A percentile compares a stretch with the other conserved stretches of the same genome.
These are phyloP conservation scores for Arbutus unedo DNA, from an alignment of 148 eudicot genomes.

Conservation along the genomic window DNA sequence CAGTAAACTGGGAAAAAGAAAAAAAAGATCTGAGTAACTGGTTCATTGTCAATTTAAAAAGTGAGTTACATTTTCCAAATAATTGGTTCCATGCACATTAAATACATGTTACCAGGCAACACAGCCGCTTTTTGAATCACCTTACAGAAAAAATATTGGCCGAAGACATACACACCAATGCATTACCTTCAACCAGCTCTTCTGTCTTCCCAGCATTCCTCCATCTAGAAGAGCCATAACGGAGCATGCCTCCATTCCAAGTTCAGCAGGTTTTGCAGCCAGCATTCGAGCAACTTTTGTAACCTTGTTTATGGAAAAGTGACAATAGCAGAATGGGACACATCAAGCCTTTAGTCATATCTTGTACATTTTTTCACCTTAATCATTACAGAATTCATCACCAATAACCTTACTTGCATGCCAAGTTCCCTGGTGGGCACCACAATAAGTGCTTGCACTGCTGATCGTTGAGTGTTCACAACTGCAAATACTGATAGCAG, in stretches of 20 bases:
- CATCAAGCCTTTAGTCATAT: background rate
- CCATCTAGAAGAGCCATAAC: constrained; percentile 98
- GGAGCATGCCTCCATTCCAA: constrained; percentile 50
- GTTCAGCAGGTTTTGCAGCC: constrained; percentile 51
- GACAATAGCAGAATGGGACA: constrained; percentile 20
- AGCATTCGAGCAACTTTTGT: constrained; percentile 88
- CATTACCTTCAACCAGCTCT: constrained; percentile 85
- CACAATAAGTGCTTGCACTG: constrained; percentile 89
- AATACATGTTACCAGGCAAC: background rate
- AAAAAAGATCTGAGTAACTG: background rate
- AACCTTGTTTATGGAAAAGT: constrained; percentile 43
- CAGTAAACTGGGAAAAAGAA: constrained; percentile 1
- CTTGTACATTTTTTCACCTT: background rate
- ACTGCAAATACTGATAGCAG: constrained; percentile 66
- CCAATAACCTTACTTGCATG: constrained; percentile 64
- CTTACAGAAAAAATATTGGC: background rate
- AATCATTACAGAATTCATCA: constrained; percentile 1
- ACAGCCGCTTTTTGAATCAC: constrained; percentile 5
- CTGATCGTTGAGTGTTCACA: constrained; percentile 56
- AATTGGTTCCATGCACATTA: background rate
- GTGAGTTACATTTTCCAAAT: background rate
- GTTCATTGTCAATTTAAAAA: background rate
- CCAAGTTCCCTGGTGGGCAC: constrained; percentile 98
- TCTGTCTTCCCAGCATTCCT: constrained; percentile 84
- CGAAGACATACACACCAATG: constrained; percentile 5